These are phyloP conservation scores for Termitomyces sp. DNA, from an alignment of 768 basidiomycete genomes.

Conservation along the genomic window DNA sequence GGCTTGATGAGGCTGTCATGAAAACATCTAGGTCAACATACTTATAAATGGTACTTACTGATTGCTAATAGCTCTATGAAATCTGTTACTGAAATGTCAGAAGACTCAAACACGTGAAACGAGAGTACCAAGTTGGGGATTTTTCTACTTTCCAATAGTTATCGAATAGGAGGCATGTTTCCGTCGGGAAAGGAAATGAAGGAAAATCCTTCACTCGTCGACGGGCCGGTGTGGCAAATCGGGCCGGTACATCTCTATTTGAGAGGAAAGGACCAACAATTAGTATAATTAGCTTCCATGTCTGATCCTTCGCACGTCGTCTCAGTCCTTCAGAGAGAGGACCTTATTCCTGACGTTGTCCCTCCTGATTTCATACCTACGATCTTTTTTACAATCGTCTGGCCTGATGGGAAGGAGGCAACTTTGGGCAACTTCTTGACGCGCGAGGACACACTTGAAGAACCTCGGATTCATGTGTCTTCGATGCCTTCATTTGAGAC, in stretches of 20 bases:
- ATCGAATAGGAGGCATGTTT: no score
- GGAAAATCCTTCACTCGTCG: no score
- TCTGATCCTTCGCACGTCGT: slow-evolving; percentile 20
- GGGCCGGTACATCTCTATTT: no score
- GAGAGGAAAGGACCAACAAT: background rate
- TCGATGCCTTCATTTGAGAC: slow-evolving; percentile 34
- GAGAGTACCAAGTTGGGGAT: no score
- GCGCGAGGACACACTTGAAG: slow-evolving; percentile 37
- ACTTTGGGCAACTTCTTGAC: slow-evolving; percentile 27
- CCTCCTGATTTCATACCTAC: slow-evolving; percentile 34
- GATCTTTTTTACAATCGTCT: slow-evolving; percentile 41
- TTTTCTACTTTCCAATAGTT: no score
- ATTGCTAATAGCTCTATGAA: no score
- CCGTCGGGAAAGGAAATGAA: no score
- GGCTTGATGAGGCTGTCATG: no score
- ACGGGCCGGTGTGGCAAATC: background rate
- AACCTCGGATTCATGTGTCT: slow-evolving; percentile 46
- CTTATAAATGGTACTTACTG: no score
- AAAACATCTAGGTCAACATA: no score
- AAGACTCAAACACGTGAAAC: no score
- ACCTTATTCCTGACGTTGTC: slow-evolving; percentile 45
- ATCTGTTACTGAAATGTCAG: no score
- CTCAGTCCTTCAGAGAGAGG: slow-evolving; percentile 30
- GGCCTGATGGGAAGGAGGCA: slow-evolving; percentile 36
- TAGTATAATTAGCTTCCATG: background rate